phyloP scores from a whole-genome alignment of 2,329 filamentous ascomycete genomes.

The Claviceps pazoutovae region DNA sequence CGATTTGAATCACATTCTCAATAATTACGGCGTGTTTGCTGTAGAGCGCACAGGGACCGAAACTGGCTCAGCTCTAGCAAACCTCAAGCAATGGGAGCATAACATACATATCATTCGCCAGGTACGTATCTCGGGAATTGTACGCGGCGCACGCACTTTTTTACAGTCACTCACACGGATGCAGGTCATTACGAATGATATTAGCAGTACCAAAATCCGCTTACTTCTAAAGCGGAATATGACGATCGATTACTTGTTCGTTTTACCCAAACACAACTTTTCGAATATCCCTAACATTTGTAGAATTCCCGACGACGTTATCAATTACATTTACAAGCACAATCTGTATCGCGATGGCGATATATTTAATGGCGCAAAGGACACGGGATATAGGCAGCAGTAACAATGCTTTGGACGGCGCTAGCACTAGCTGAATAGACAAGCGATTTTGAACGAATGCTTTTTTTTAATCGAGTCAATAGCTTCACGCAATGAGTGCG shows the following conservation, averaged over 20 bases:
- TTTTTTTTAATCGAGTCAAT: no score
- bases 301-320: constrained; percentile 53
- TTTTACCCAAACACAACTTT: background rate
- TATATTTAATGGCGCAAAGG: background rate
- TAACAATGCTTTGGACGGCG: background rate
- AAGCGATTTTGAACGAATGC: background rate
- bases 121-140: constrained; percentile 9
- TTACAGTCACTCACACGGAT: background rate
- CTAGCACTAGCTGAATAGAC: background rate
- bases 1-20: constrained; percentile 79
- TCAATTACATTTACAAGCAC: constrained; percentile 58
- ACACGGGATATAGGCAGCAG: background rate
- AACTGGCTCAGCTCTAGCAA: constrained; percentile 75
- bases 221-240: constrained; percentile 66
- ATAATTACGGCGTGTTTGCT: constrained; percentile 70
- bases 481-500: no score
- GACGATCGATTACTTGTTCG: constrained; percentile 56
- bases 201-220: constrained; percentile 71
- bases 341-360: constrained; percentile 37
- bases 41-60: constrained; percentile 82
- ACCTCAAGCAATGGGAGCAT: constrained; percentile 66
- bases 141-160: background rate
- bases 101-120: constrained; percentile 74
- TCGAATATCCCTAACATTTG: background rate
- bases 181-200: constrained; percentile 60